Evolutionary conservation across 352 stramenopile species (phyloP), one percentile per base, ranked within the genome.

Genomic region (Phytophthora rubi): DNA sequence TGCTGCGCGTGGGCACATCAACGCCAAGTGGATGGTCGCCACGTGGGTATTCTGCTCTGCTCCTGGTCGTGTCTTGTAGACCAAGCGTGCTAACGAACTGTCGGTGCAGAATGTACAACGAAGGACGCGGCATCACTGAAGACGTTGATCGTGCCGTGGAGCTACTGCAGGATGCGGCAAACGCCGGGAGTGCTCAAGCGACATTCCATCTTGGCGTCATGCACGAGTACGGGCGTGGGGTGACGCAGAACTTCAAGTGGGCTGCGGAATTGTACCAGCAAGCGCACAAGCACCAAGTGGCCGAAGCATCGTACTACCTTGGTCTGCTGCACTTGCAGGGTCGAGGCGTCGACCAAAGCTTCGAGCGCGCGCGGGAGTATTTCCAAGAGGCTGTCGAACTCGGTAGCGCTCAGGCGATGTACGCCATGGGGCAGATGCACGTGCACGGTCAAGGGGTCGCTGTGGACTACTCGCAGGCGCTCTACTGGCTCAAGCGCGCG

Each of bases 271-370:
- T 86, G 33, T 87, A 87, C 62, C 60, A 61, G 12, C 63, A 66
- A 35, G 81, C 65, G 3, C 60, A 42, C 2, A 26, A 69, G 62
- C 51, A 59, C 6, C 55, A 70, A 28, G 63, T 89, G n/a, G 28
- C 70, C 1, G 83, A 90, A 15, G 85, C 82, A 0, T 72, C 63
- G 9, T 90, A 90, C 75, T 88, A 85, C 47, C 67, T 93, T 8
- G 83, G 68, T 3, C 58, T 93, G 35, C 73, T 90, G 16, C 35
- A 86, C 30, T 60, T 68, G 1, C 62, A 80, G 3, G 83, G 85
- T 8, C 78, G 85, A 53, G 85, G 85, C 3, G 68, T 82, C 21
- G 65, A 32, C 2, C 73, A 79, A 61, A 89, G 70, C 70, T 77
- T 76, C 2, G 13, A 60, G 4, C 44, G 23, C 13, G 85, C 85